Evolutionary conservation across 2,329 filamentous ascomycete species (phyloP).

Genomic region (Westerdykella sp.): DNA sequence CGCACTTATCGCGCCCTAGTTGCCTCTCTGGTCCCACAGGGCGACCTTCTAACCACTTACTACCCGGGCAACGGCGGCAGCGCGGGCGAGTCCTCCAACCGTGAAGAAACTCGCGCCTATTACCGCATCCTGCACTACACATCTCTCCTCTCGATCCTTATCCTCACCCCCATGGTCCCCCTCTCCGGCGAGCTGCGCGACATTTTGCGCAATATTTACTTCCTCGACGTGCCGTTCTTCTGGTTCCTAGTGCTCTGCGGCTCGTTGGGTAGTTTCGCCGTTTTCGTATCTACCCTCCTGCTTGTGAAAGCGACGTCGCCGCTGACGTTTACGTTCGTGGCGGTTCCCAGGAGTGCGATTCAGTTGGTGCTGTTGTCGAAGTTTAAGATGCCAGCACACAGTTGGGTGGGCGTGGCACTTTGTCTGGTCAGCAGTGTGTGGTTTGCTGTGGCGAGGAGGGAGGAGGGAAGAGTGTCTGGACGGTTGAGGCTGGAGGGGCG

Average conservation of each 20-base stretch:
- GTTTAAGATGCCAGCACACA: slow-evolving; percentile 46
- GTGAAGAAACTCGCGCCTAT: slow-evolving; percentile 47
- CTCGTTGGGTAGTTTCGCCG: slow-evolving; percentile 43
- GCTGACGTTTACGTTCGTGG: slow-evolving; percentile 46
- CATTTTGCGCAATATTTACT: slow-evolving; percentile 49
- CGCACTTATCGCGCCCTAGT: slow-evolving; percentile 47
- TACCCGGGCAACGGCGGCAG: slow-evolving; percentile 10
- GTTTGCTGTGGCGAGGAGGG: slow-evolving; percentile 42
- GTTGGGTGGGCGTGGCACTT: slow-evolving; percentile 48
- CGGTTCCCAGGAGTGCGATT: slow-evolving; percentile 45
- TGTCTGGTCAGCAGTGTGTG: slow-evolving; percentile 47
- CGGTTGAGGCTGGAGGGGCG: slow-evolving; percentile 31
- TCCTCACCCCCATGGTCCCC: slow-evolving; percentile 46
- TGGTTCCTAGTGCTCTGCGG: slow-evolving; percentile 50
- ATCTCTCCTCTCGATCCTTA: slow-evolving; percentile 44
- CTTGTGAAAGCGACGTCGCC: slow-evolving; percentile 48
- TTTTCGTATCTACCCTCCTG: slow-evolving; percentile 45
- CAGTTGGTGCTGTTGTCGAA: slow-evolving; percentile 44
- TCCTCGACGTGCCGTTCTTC: slow-evolving; percentile 51
- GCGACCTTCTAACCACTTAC: slow-evolving; percentile 40
- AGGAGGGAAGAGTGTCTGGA: slow-evolving; percentile 35
- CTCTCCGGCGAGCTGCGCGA: slow-evolving; percentile 46
- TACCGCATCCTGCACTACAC: slow-evolving; percentile 50
- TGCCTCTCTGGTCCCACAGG: slow-evolving; percentile 39
- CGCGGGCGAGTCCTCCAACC: slow-evolving; percentile 26